Evolutionary conservation across 169 alveolate genomes (phyloP).

Genomic region (Perkinsus olseni): DNA sequence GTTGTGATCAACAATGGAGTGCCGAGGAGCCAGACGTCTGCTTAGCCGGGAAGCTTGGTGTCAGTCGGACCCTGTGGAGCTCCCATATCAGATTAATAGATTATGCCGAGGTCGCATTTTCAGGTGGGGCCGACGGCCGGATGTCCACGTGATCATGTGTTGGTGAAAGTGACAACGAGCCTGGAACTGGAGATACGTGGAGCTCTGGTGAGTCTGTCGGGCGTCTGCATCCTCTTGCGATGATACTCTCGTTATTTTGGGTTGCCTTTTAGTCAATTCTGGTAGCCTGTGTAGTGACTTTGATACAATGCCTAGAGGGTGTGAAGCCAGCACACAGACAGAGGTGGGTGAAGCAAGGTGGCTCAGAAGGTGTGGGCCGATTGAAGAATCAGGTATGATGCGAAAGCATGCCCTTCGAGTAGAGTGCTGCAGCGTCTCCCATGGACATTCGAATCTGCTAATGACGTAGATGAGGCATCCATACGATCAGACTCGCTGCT

Average conservation of each 20-base stretch:
- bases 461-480: background rate
- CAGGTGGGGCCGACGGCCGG: background rate
- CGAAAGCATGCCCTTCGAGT: background rate
- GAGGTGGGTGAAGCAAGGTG: background rate
- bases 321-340: background rate
- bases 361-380: background rate
- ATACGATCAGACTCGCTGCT: background rate
- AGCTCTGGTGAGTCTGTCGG: background rate
- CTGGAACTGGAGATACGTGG: background rate
- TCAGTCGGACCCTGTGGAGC: no score
- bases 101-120: no score
- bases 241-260: no score
- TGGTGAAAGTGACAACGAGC: background rate
- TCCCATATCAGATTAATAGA: no score
- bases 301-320: background rate
- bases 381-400: background rate
- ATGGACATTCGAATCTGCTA: background rate
- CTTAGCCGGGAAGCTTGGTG: no score
- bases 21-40: no score
- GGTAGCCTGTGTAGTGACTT: background rate
- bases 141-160: background rate
- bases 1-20: no score
- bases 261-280: background rate
- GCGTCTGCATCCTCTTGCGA: background rate
- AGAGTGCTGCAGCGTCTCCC: background rate